phyloP scores from a whole-genome alignment of 2,329 filamentous ascomycete genomes.

The Diaporthe sp. region DNA sequence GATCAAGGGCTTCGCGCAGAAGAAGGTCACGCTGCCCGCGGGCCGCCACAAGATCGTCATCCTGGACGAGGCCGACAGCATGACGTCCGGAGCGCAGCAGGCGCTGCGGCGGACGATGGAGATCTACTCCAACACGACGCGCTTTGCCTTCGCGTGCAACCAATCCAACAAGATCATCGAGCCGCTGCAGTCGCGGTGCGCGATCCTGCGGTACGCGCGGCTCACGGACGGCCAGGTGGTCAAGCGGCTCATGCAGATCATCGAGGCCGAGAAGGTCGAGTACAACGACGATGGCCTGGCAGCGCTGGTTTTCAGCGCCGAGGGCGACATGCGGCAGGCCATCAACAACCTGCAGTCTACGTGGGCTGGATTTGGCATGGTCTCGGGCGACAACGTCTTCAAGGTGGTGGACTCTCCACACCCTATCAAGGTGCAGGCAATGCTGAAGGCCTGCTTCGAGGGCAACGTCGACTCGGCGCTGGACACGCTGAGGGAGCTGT shows the following conservation, averaged over 20 bases:
- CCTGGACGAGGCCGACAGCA: constrained; percentile 96
- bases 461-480: constrained; percentile 90
- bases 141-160: constrained; percentile 98
- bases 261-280: constrained; percentile 89
- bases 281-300: constrained; percentile 94
- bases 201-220: constrained; percentile 92
- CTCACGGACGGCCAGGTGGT: constrained; percentile 94
- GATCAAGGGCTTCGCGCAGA: constrained; percentile 98
- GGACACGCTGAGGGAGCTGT: constrained; percentile 88
- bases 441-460: constrained; percentile 98
- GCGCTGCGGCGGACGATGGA: constrained; percentile 97
- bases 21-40: constrained; percentile 93
- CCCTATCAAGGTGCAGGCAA: constrained; percentile 97
- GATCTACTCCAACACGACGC: constrained; percentile 95
- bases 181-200: constrained; percentile 95
- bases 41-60: constrained; percentile 97
- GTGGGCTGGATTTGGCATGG: constrained; percentile 91
- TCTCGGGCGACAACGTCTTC: constrained; percentile 98
- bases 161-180: constrained; percentile 99
- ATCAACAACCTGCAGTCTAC: constrained; percentile 99
- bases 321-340: constrained; percentile 98
- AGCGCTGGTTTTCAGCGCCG: constrained; percentile 95
- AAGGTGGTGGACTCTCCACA: constrained; percentile 97
- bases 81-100: constrained; percentile 97
- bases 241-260: constrained; percentile 90